Base-by-base conservation (phyloP, 2,329 filamentous ascomycete species). In the Aureobasidium namibiae region DNA sequence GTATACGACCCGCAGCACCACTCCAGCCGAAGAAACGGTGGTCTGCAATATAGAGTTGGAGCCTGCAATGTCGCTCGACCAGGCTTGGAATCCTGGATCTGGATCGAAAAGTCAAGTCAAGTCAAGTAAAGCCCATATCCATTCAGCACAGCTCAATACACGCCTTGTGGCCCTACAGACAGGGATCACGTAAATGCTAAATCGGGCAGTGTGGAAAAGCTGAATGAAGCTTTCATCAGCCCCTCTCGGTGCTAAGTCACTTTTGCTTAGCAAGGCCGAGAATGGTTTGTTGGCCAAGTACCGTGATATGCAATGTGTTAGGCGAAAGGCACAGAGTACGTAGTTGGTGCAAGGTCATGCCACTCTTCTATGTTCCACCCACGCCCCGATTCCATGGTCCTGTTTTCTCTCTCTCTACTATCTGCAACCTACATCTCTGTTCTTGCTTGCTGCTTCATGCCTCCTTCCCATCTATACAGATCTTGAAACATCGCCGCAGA, bases 181-280 rank as follows among this genome's bases (percentile, higher is more conserved):
- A 36, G 36, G 39, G 52, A 56, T 44, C 39, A 36, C 29, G 52
- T 56, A 45, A 13, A 36, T 56, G 39, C 52, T 56, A 45, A 56
- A 44, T 34, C 21, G 52, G 23, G 52, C 29, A 45, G 1, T 41
- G 18, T 26, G 36, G 42, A 14, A 39, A 21, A 34, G 38, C 18
- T 56, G 29, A 5, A 26, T 39, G 24, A 36, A 56, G 39, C 52
- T 56, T 26, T 45, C 29, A 31, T 44, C 52, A 56, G 52, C 52
- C 31, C 52, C 50, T 54, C 36, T 33, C 14, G 26, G 36, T 44
- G 13, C 24, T 8, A 56, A n/a, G 39, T 56, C 23, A 41, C 49
- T n/a, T 29, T 52, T 39, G 36, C 34, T 39, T 41, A 39, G 36
- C 33, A 52, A 36, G 31, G 24, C 21, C 38, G 7, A 18, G 23